Percentiles rank a stretch among this genome's conserved stretches.
Evolutionary conservation across 257 asterid genomes (phyloP).

Genomic region (Knoxia roxburghii): DNA sequence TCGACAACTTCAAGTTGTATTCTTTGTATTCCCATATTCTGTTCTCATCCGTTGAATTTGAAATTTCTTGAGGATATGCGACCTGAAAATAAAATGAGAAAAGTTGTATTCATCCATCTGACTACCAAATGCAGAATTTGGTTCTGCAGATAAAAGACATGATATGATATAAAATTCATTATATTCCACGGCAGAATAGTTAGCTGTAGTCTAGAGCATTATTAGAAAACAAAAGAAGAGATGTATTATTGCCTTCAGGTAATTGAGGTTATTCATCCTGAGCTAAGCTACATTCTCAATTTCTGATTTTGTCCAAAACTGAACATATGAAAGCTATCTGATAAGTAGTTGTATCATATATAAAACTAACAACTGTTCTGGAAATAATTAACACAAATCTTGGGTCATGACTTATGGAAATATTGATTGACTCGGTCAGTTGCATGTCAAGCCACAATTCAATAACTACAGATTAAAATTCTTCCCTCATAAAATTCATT

Average conservation of each 20-base stretch:
- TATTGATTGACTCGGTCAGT: too few species aligned
- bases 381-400: too few species aligned
- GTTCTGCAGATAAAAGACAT: neutral
- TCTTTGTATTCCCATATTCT: conserved; percentile 31
- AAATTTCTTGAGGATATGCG: conserved; percentile 28
- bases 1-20: conserved; percentile 49
- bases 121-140: neutral
- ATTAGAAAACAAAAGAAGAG: too few species aligned
- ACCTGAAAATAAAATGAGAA: conserved; percentile 23
- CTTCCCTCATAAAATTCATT: too few species aligned
- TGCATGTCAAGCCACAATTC: too few species aligned
- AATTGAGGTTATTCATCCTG: neutral
- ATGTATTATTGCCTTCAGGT: neutral
- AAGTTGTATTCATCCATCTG: neutral
- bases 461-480: too few species aligned
- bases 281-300: neutral
- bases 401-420: too few species aligned
- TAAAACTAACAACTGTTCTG: too few species aligned
- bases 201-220: neutral
- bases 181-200: neutral
- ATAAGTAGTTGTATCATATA: too few species aligned
- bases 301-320: neutral
- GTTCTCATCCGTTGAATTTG: conserved; percentile 33
- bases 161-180: too few species aligned
- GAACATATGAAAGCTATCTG: neutral